Percentiles rank a stretch among this genome's conserved stretches.
These are phyloP conservation scores for Fusarium devonianum DNA, from an alignment of 2,329 filamentous ascomycete species.

Conservation along the genomic window DNA sequence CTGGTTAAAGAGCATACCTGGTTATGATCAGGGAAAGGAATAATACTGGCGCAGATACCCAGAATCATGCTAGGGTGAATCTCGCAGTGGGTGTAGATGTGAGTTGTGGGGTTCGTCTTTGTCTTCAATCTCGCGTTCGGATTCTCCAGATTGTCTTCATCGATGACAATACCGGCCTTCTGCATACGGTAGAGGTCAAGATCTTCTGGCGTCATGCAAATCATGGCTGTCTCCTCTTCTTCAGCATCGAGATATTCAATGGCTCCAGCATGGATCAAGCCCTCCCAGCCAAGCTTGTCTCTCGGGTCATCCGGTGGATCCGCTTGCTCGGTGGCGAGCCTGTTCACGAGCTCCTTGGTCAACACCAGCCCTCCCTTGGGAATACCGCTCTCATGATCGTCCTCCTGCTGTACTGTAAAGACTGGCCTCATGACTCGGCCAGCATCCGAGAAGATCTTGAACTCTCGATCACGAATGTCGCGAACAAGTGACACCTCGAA, in stretches of 20 bases:
- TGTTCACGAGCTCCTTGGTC: constrained; percentile 80
- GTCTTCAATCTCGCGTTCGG: constrained; percentile 89
- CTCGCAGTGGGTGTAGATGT: constrained; percentile 97
- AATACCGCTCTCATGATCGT: constrained; percentile 68
- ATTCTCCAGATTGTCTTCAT: constrained; percentile 69
- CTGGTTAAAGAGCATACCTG: constrained; percentile 61
- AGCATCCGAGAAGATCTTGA: constrained; percentile 98
- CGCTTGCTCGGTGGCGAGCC: constrained; percentile 76
- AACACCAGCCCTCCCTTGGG: constrained; percentile 77
- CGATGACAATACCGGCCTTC: constrained; percentile 69
- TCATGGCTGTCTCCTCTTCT: constrained; percentile 98
- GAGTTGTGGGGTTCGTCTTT: constrained; percentile 83
- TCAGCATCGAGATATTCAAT: constrained; percentile 98
- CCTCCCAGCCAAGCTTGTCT: constrained; percentile 84
- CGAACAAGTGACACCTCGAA: constrained; percentile 94
- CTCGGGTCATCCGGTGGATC: constrained; percentile 66
- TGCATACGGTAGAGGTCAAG: constrained; percentile 78
- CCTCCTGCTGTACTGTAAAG: constrained; percentile 91
- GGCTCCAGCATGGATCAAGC: constrained; percentile 81
- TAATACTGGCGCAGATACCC: constrained; percentile 98
- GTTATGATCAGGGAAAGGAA: constrained; percentile 99
- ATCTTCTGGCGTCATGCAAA: constrained; percentile 98
- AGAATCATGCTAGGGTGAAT: constrained; percentile 99
- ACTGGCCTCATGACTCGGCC: constrained; percentile 93
- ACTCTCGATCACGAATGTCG: constrained; percentile 96